Percentiles rank a stretch among this genome's conserved stretches.
These are phyloP conservation scores for Endotrypanum monterogeii DNA, from an alignment of 208 protist genomes.

Conservation along the genomic window DNA sequence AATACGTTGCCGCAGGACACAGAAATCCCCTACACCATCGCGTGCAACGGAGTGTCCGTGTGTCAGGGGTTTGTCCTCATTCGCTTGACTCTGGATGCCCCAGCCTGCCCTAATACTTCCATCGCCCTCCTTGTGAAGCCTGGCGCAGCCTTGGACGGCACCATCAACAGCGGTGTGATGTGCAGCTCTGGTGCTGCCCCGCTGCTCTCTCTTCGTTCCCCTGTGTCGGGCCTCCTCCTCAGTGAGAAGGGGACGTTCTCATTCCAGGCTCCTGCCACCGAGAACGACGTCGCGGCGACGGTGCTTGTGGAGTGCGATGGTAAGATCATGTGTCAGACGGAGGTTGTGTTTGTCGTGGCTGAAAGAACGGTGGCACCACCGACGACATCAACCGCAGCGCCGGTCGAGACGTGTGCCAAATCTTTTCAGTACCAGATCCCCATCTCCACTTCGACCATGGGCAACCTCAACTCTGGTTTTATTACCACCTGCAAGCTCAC, in stretches of 20 bases:
- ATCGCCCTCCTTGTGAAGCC: constrained; percentile 27
- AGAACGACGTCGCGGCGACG: constrained; percentile 39
- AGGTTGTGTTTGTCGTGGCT: constrained; percentile 46
- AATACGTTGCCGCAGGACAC: constrained; percentile 23
- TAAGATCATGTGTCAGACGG: constrained; percentile 45
- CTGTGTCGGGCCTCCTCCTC: constrained; percentile 22
- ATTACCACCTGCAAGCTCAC: constrained; percentile 35
- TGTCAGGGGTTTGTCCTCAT: constrained; percentile 40
- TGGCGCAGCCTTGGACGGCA: constrained; percentile 20
- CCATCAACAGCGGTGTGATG: constrained; percentile 22
- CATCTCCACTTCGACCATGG: constrained; percentile 37
- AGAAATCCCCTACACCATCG: constrained; percentile 32
- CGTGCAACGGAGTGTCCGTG: constrained; percentile 39
- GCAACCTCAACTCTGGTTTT: constrained; percentile 40
- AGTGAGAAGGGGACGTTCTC: constrained; percentile 33
- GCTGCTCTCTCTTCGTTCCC: constrained; percentile 26
- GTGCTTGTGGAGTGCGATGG: constrained; percentile 50
- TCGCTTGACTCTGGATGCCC: constrained; percentile 28
- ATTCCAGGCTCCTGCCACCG: constrained; percentile 45
- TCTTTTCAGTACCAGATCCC: constrained; percentile 60
- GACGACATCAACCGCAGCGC: constrained; percentile 15
- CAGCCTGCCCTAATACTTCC: constrained; percentile 25
- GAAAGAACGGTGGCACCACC: constrained; percentile 26
- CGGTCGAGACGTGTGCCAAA: constrained; percentile 34
- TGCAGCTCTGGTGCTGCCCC: constrained; percentile 41